These are phyloP conservation scores for Uronychia setigera DNA, from an alignment of 73 alveolate species.

Conservation along the genomic window DNA sequence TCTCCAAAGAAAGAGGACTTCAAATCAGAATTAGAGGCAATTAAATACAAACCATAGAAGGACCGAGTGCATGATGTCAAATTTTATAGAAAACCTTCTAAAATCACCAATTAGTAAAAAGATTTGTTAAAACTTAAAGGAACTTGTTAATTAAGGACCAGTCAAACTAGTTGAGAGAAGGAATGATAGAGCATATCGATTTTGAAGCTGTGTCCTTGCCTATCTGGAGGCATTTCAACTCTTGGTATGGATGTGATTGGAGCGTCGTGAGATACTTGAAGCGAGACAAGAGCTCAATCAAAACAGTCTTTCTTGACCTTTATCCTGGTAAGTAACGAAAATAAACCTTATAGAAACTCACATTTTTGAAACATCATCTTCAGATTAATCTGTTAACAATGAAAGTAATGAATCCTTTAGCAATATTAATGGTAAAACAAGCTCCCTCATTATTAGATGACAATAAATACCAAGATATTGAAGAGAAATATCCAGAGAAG, in stretches of 20 bases:
- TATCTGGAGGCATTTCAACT: conserved; percentile 38
- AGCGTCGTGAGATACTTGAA: conserved; percentile 34
- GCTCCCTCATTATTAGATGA: background rate
- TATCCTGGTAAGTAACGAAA: conserved; percentile 33
- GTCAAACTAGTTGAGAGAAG: conserved; percentile 14
- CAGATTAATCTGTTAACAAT: background rate
- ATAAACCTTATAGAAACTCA: background rate
- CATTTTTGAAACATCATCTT: background rate
- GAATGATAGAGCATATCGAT: conserved; percentile 40
- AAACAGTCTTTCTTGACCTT: conserved; percentile 15
- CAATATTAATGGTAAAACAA: background rate
- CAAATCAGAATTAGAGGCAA: background rate
- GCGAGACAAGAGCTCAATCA: conserved; percentile 26
- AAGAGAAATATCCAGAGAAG: background rate
- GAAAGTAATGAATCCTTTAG: background rate
- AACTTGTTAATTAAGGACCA: conserved; percentile 4
- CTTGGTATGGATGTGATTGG: conserved; percentile 51
- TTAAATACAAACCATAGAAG: background rate
- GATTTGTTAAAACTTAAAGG: background rate
- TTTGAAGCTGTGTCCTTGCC: conserved; percentile 21
- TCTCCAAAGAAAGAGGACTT: background rate
- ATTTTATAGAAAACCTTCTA: conserved; percentile 14
- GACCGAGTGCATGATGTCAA: background rate
- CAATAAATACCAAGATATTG: background rate
- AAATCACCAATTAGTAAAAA: conserved; percentile 10